A percentile compares a stretch with the other conserved stretches of the same genome.
phyloP scores from a whole-genome alignment of 441 rosid species.

The Adansonia gregorii region DNA sequence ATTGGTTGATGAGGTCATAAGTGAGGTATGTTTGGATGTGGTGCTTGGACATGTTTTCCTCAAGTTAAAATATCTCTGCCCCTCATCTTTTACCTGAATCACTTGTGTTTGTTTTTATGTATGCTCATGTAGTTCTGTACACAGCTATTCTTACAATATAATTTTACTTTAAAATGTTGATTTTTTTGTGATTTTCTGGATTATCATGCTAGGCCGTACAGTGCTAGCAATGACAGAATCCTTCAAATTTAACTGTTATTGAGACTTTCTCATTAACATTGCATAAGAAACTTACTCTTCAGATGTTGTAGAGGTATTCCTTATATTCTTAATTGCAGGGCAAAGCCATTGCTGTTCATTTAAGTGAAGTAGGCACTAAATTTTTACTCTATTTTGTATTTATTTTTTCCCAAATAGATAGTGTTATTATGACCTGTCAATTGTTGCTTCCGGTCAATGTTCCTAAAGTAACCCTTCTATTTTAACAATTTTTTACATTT shows the following conservation, averaged over 20 bases:
- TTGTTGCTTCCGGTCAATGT: neutral
- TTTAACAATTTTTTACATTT: neutral
- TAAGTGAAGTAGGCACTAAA: conserved; percentile 20
- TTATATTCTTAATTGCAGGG: conserved; percentile 26
- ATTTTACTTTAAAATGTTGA: neutral
- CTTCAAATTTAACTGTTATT: neutral
- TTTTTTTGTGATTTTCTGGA: neutral
- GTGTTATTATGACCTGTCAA: neutral
- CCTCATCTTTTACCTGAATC: neutral
- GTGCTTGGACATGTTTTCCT: conserved; percentile 23
- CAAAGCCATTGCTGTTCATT: neutral
- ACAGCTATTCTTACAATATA: neutral
- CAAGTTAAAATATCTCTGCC: neutral
- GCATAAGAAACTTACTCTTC: neutral
- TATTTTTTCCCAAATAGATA: neutral
- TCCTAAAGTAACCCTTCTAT: neutral
- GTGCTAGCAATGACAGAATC: neutral
- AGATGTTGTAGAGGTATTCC: neutral
- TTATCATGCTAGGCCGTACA: neutral
- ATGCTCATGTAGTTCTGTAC: neutral
- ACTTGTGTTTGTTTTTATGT: neutral
- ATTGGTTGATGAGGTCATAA: conserved; percentile 88
- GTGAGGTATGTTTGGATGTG: conserved; percentile 82
- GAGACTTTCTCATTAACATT: neutral
- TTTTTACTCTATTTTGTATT: neutral